These are phyloP conservation scores for Chaetomium sp. DNA, from an alignment of 2,329 filamentous ascomycete genomes.

Conservation along the genomic window DNA sequence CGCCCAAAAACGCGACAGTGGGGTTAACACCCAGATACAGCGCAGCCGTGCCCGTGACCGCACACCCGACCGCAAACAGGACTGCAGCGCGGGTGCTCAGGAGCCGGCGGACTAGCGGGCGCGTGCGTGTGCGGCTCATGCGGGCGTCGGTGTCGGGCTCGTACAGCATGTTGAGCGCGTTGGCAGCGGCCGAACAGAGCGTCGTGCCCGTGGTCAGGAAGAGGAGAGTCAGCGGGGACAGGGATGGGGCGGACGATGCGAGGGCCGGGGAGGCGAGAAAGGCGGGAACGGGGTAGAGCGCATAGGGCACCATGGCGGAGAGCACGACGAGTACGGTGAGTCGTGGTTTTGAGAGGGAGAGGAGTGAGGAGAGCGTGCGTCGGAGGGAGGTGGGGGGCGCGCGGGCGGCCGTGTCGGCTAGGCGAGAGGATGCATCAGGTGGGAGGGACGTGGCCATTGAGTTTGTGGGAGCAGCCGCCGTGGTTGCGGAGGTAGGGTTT, in stretches of 20 bases:
- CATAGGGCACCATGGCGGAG: constrained; percentile 84
- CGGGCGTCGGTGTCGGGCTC: constrained; percentile 83
- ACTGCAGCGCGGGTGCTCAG: constrained; percentile 65
- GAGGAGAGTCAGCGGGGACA: constrained; percentile 83
- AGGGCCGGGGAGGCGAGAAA: constrained; percentile 63
- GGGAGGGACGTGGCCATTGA: constrained; percentile 22
- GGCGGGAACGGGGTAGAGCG: constrained; percentile 84
- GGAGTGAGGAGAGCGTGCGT: constrained; percentile 69
- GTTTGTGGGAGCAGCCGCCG: constrained; percentile 10
- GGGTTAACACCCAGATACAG: constrained; percentile 91
- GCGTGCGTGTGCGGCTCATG: constrained; percentile 88
- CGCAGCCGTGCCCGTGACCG: constrained; percentile 59
- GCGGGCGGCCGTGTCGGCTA: constrained; percentile 46
- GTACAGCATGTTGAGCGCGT: constrained; percentile 95
- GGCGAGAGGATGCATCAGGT: constrained; percentile 43
- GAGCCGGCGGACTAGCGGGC: constrained; percentile 78
- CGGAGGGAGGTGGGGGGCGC: constrained; percentile 47
- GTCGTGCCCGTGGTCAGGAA: constrained; percentile 89
- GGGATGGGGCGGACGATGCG: constrained; percentile 62
- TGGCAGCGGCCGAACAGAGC: constrained; percentile 83
- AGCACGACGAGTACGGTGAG: constrained; percentile 87
- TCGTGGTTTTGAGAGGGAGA: constrained; percentile 92
- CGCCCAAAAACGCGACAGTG: constrained; percentile 80
- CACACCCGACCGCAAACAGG: constrained; percentile 71
- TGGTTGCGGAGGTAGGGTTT: not conserved